Percentiles rank a stretch among this genome's conserved stretches.
Conservation (phyloP, 768 basidiomycete species). For the Calvatia gigantea region DNA sequence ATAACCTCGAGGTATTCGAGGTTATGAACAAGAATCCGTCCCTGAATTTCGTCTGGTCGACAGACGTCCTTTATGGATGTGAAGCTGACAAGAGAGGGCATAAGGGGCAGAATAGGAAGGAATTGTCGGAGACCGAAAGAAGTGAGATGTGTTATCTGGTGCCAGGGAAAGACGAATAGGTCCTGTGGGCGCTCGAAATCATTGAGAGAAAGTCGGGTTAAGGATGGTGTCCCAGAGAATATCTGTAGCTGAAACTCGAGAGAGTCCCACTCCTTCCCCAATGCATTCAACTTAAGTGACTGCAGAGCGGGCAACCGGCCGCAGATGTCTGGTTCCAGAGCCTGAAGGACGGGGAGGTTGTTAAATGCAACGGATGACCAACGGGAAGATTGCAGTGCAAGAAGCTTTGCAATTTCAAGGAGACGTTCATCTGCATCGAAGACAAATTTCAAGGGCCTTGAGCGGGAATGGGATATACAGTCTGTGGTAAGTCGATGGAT, state of each 20-base stretch:
- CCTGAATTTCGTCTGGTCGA: constrained; percentile 1
- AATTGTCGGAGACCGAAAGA: constrained; percentile 2
- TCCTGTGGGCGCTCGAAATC: neutral
- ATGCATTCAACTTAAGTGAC: neutral
- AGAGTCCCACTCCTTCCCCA: constrained; percentile 2
- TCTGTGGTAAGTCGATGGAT: neutral
- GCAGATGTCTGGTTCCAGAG: constrained; percentile 1
- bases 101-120: constrained; percentile 3
- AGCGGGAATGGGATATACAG: neutral
- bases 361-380: constrained; percentile 8
- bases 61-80: neutral
- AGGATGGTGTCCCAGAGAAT: neutral
- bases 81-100: neutral
- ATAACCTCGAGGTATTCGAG: neutral
- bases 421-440: neutral
- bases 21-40: neutral
- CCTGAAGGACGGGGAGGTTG: constrained; percentile 6
- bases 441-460: neutral
- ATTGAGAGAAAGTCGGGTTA: neutral
- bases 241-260: neutral
- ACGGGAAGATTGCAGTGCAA: neutral
- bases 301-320: neutral
- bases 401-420: neutral
- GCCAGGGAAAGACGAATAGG: constrained; percentile 1
- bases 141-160: constrained; percentile 4